phyloP scores from a whole-genome alignment of 768 basidiomycete genomes.

The Boletus coccyginus region DNA sequence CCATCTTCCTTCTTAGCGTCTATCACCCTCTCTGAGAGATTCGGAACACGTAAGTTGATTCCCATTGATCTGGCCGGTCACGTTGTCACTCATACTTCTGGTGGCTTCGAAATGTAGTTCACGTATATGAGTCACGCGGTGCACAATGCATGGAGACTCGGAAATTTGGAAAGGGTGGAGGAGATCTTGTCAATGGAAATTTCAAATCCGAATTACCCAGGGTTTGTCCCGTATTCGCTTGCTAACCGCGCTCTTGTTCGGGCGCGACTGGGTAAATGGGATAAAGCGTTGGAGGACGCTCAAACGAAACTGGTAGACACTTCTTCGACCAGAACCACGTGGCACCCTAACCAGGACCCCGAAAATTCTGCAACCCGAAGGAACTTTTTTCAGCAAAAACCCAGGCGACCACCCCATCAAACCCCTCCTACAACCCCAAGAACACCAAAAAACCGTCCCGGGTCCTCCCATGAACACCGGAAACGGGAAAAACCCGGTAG shows the following conservation, averaged over 20 bases:
- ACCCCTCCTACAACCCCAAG: too few relatives aligned
- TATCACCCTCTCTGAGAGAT: neutral
- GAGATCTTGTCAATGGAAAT: constrained; percentile 5
- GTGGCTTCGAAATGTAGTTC: neutral
- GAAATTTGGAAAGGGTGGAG: neutral
- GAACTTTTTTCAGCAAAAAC: too few relatives aligned
- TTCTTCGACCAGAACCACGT: too few relatives aligned
- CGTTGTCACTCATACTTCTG: neutral
- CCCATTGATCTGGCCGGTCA: neutral
- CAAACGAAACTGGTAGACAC: too few relatives aligned
- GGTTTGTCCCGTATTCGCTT: neutral
- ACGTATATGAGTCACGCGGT: constrained; percentile 2
- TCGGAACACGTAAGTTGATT: neutral
- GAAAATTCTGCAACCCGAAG: too few relatives aligned
- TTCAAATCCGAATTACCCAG: neutral
- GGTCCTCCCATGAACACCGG: too few relatives aligned
- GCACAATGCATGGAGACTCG: neutral
- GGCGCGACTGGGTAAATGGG: neutral
- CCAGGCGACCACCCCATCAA: too few relatives aligned
- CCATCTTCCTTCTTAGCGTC: neutral
- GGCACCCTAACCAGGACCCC: too few relatives aligned
- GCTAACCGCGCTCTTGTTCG: constrained; percentile 8
- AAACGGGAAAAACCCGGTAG: too few relatives aligned
- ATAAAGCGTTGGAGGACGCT: constrained; percentile 1
- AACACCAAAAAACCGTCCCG: too few relatives aligned